phyloP scores from a whole-genome alignment of 495 filamentous ascomycete species.

The Penicillium dipodomyicola region DNA sequence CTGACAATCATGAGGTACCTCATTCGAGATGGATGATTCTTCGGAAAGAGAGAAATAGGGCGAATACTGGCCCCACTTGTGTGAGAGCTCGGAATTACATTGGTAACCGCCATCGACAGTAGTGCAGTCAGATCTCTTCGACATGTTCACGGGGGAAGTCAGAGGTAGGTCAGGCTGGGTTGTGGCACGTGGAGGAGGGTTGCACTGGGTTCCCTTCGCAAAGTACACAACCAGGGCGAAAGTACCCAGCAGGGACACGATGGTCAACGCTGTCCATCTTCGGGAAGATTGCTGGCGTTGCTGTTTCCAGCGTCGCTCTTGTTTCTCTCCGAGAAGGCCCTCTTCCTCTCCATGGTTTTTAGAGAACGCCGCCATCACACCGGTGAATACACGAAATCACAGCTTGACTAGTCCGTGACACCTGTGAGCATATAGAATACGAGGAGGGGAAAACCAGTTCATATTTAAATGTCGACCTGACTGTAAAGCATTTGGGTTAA shows the following conservation, averaged over 20 bases:
- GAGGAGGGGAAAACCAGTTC: constrained; percentile 2
- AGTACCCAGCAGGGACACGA: neutral
- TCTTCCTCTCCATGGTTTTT: neutral
- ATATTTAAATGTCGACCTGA: constrained; percentile 1
- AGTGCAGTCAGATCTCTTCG: constrained; percentile 47
- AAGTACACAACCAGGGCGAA: constrained; percentile 4
- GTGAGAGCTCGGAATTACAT: constrained; percentile 57
- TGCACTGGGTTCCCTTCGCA: neutral
- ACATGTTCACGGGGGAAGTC: neutral
- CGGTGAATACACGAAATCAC: constrained; percentile 1
- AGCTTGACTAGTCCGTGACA: neutral
- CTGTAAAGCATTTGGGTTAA: neutral
- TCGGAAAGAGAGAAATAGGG: constrained; percentile 66
- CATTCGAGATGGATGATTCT: constrained; percentile 55
- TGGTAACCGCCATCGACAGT: constrained; percentile 61
- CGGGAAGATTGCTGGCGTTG: neutral
- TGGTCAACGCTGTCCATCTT: neutral
- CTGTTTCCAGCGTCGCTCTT: neutral
- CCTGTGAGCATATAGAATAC: neutral
- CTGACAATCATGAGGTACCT: constrained; percentile 60
- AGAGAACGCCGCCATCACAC: neutral
- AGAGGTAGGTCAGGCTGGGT: neutral
- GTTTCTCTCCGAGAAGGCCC: neutral
- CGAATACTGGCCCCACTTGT: constrained; percentile 83
- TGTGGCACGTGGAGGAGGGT: neutral